Percentiles rank a stretch among this genome's conserved stretches.
Evolutionary conservation across 176 grass and related monocot genomes (phyloP).

Genomic region (bread wheat (Triticum aestivum)): DNA sequence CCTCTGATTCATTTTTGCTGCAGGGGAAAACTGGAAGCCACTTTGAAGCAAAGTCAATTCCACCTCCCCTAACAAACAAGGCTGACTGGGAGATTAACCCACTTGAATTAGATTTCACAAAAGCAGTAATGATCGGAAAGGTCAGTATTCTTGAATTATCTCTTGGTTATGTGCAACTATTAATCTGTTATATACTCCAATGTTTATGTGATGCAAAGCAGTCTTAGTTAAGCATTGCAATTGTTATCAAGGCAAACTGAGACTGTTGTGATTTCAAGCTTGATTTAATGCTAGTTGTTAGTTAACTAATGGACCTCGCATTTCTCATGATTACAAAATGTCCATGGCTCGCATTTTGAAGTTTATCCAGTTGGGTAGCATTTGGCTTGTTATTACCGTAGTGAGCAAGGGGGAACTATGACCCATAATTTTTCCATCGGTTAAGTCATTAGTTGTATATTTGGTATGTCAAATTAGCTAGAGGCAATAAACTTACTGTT

Average conservation of each 20-base stretch:
- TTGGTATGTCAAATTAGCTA: background rate
- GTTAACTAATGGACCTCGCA: background rate
- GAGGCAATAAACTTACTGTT: background rate
- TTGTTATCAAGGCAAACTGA: background rate
- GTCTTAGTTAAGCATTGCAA: background rate
- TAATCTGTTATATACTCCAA: background rate
- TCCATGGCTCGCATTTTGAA: background rate
- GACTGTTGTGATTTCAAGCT: background rate
- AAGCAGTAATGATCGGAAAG: conserved; percentile 80
- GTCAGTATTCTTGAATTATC: conserved; percentile 33
- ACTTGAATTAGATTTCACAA: conserved; percentile 86
- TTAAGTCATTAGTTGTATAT: background rate
- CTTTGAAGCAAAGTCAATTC: conserved; percentile 94
- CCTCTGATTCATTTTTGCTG: conserved; percentile 29
- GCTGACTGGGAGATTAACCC: conserved; percentile 99
- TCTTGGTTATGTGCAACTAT: conserved; percentile 5
- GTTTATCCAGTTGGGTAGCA: background rate
- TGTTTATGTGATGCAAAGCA: background rate
- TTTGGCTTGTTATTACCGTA: background rate
- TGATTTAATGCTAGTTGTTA: background rate
- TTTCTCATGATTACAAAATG: background rate
- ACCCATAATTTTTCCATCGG: background rate
- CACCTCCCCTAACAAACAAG: conserved; percentile 96
- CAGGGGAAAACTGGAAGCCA: conserved; percentile 99
- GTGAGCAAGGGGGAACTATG: background rate